Evolutionary conservation across 441 rosid species (phyloP).

Genomic region (Arabidopsis lyrata): DNA sequence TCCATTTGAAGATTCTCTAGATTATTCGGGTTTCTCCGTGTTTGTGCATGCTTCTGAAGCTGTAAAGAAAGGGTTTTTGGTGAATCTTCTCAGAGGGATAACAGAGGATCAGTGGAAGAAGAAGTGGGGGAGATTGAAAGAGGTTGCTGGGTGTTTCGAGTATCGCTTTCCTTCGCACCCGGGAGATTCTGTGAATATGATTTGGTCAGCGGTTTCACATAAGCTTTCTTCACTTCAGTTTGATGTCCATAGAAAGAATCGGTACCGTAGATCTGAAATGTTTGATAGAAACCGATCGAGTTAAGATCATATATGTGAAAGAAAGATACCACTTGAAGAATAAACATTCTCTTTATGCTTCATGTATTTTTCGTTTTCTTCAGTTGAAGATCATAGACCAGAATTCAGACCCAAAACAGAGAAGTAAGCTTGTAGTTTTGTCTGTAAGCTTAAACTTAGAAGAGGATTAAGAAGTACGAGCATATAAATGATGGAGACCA

Average conservation of each 20-base stretch:
- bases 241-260: conserved; percentile 53
- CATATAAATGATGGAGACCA: background rate
- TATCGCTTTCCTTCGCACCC: conserved; percentile 67
- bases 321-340: conserved; percentile 12
- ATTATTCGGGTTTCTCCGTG: conserved; percentile 72
- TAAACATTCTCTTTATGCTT: conserved; percentile 41
- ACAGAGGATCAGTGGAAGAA: conserved; percentile 61
- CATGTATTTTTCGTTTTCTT: conserved; percentile 11
- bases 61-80: conserved; percentile 60
- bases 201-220: conserved; percentile 66
- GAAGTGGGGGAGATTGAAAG: conserved; percentile 76
- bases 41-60: conserved; percentile 71
- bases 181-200: conserved; percentile 80
- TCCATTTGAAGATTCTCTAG: conserved; percentile 80
- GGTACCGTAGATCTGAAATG: conserved; percentile 53
- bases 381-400: background rate
- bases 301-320: conserved; percentile 16
- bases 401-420: background rate
- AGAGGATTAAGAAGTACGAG: background rate
- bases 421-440: background rate
- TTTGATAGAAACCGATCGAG: conserved; percentile 23
- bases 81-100: conserved; percentile 66
- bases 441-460: background rate
- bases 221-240: conserved; percentile 53
- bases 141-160: conserved; percentile 54